A percentile compares a stretch with the other conserved stretches of the same genome.
Evolutionary conservation across 352 stramenopile species (phyloP).

Genomic region (Pythium grandisporangium): DNA sequence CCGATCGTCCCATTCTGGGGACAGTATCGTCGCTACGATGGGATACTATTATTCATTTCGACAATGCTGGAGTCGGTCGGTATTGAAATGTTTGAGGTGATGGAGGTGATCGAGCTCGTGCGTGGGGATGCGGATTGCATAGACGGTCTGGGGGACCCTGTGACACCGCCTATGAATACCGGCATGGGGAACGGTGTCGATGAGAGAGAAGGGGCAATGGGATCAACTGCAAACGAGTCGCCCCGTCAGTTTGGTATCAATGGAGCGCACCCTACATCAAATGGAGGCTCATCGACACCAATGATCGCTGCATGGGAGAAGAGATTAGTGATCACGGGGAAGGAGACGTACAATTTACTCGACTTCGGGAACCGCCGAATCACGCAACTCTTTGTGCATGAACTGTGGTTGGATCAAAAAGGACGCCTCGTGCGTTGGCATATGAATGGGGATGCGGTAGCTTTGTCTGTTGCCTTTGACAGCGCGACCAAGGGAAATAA

Average conservation of each 20-base stretch:
- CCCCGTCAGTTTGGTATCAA: conserved; percentile 10
- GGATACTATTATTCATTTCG: conserved; percentile 74
- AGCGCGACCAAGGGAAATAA: conserved; percentile 54
- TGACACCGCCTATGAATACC: too few species aligned
- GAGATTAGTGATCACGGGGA: conserved; percentile 69
- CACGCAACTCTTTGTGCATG: conserved; percentile 80
- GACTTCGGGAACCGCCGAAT: conserved; percentile 48
- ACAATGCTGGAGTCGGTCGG: conserved; percentile 66
- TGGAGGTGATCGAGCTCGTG: conserved; percentile 69
- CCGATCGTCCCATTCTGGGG: conserved; percentile 82
- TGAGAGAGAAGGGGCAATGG: too few species aligned
- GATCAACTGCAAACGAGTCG: too few species aligned
- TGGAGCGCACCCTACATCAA: neutral
- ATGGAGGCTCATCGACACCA: conserved; percentile 20
- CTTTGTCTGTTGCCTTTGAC: conserved; percentile 74
- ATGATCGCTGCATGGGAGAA: conserved; percentile 58
- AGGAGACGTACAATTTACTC: conserved; percentile 71
- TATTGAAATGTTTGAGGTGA: conserved; percentile 62
- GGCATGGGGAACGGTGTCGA: too few species aligned
- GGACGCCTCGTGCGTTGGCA: conserved; percentile 77
- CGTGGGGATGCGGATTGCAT: conserved; percentile 57
- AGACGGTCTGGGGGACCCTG: conserved; percentile 27
- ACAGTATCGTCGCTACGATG: conserved; percentile 76
- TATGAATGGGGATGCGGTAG: conserved; percentile 74
- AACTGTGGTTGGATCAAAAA: conserved; percentile 82